Conservation (phyloP, 768 basidiomycete genomes). For the Cantharellus cinnabarinus region DNA sequence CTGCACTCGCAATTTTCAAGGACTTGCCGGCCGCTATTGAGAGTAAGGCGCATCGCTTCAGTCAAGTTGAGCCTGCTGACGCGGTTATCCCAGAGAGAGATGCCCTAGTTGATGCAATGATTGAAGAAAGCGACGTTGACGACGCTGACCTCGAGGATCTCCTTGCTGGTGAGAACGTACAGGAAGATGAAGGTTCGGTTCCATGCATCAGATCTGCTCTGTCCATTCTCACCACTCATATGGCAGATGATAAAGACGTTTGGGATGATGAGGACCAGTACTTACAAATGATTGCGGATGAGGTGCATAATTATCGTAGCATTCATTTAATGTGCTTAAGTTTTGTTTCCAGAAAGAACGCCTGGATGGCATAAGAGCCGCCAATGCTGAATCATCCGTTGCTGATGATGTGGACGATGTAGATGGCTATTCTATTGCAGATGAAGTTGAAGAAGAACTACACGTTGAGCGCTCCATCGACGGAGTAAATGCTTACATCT, state of each 20-base stretch:
- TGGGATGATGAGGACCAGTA: slow-evolving; percentile 84
- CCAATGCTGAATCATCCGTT: slow-evolving; percentile 20
- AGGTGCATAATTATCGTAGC: slow-evolving; percentile 26
- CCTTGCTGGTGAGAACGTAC: slow-evolving; percentile 33
- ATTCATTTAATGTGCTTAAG: neutral
- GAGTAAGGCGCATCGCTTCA: slow-evolving; percentile 23
- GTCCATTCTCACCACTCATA: neutral
- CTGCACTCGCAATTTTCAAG: slow-evolving; percentile 53
- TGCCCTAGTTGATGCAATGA: slow-evolving; percentile 18
- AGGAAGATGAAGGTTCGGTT: slow-evolving; percentile 41
- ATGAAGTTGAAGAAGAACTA: slow-evolving; percentile 55
- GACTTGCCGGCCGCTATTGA: slow-evolving; percentile 56
- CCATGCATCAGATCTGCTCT: neutral
- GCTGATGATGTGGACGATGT: slow-evolving; percentile 17
- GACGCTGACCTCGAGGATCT: slow-evolving; percentile 19
- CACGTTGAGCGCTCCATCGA: slow-evolving; percentile 75
- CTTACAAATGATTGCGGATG: slow-evolving; percentile 65
- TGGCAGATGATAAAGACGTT: slow-evolving; percentile 42
- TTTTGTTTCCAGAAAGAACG: slow-evolving; percentile 36
- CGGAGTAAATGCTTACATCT: slow-evolving; percentile 49
- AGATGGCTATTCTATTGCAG: slow-evolving; percentile 26
- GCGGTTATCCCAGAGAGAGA: neutral
- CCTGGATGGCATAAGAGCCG: slow-evolving; percentile 32
- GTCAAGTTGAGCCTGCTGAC: neutral
- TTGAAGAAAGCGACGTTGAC: slow-evolving; percentile 19